phyloP scores from a whole-genome alignment of 257 asterid species.

The Solanum sparsipilum region DNA sequence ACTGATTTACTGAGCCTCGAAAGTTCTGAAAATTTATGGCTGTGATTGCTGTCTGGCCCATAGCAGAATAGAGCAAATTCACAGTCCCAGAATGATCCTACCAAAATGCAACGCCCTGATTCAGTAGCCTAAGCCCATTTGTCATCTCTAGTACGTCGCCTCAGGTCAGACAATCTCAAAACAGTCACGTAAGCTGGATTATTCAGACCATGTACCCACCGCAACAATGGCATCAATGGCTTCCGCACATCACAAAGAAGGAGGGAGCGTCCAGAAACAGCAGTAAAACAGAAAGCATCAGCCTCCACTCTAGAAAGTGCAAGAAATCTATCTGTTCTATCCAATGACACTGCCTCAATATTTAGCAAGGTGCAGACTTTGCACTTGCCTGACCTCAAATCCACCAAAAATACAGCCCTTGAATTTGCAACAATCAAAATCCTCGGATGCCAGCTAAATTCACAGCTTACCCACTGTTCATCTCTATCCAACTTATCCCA shows the following conservation, averaged over 20 bases:
- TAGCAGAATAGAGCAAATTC: conserved; percentile 55
- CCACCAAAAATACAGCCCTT: conserved; percentile 49
- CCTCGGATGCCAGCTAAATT: conserved; percentile 74
- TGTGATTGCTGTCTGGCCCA: conserved; percentile 35
- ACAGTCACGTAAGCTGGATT: conserved; percentile 45
- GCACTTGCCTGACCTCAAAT: conserved; percentile 33
- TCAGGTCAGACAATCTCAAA: conserved; percentile 46
- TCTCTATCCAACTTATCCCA: conserved; percentile 24
- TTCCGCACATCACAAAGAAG: conserved; percentile 62
- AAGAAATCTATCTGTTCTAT: conserved; percentile 39
- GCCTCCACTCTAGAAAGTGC: conserved; percentile 42
- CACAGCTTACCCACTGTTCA: conserved; percentile 47
- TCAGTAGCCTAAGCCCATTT: conserved; percentile 38
- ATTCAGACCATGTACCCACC: conserved; percentile 49
- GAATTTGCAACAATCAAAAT: conserved; percentile 44
- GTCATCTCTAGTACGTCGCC: conserved; percentile 30
- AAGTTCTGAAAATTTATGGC: conserved; percentile 17
- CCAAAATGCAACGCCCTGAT: conserved; percentile 59
- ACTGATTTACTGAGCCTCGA: conserved; percentile 31
- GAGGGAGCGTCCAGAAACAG: conserved; percentile 34
- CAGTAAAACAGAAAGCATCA: conserved; percentile 40
- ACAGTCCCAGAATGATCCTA: conserved; percentile 80
- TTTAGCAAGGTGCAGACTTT: conserved; percentile 39
- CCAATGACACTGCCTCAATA: conserved; percentile 33
- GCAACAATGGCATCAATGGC: conserved; percentile 42